Percentiles rank a stretch among this genome's conserved stretches.
These are phyloP conservation scores for Saccharomycopsis fibuligera DNA, from an alignment of 805 yeast species.

Conservation along the genomic window DNA sequence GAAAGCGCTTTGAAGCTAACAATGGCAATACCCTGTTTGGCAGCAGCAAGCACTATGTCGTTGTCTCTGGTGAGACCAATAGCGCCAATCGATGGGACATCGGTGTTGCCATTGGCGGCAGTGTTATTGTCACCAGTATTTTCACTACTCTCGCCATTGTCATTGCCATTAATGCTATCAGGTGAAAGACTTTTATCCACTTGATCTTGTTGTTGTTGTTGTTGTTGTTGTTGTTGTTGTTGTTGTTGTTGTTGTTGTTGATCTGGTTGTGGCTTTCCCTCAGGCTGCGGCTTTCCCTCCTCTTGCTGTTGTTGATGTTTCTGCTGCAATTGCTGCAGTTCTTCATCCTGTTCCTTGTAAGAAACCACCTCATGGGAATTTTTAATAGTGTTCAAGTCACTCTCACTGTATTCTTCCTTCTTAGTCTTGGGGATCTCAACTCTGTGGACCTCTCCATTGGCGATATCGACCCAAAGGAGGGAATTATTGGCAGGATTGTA, in stretches of 20 bases:
- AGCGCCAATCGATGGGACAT: slow-evolving; percentile 47
- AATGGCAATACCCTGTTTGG: slow-evolving; percentile 56
- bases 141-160: no score
- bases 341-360: slow-evolving; percentile 13
- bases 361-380: slow-evolving; percentile 17
- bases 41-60: slow-evolving; percentile 52
- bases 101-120: no score
- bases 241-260: no score
- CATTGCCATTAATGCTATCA: no score
- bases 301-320: not conserved
- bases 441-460: slow-evolving; percentile 35
- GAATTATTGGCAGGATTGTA: slow-evolving; percentile 45
- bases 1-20: slow-evolving; percentile 37
- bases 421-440: slow-evolving; percentile 25
- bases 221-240: no score
- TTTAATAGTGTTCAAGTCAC: slow-evolving; percentile 14
- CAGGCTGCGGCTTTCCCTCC: not conserved
- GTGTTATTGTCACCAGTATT: no score
- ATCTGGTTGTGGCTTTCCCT: no score
- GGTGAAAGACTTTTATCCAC: no score
- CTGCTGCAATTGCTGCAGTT: no score
- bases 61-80: slow-evolving; percentile 58
- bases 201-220: no score
- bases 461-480: slow-evolving; percentile 43
- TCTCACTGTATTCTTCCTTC: slow-evolving; percentile 8